These are phyloP conservation scores for Myxozyma sirexii DNA, from an alignment of 805 yeast genomes.

Conservation along the genomic window DNA sequence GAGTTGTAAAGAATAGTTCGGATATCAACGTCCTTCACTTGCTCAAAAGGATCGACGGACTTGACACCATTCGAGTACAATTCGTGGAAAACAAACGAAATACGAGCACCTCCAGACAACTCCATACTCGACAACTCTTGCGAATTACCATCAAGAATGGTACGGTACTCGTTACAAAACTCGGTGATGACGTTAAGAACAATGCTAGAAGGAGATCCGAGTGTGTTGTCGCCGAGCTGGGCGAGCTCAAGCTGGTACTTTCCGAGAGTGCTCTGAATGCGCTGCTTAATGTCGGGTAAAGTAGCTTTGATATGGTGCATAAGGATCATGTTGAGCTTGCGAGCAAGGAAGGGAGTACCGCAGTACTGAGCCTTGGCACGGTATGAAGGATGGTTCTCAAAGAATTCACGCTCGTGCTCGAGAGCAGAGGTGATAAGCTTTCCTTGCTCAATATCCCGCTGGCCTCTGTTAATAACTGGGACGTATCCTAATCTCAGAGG, in stretches of 20 bases:
- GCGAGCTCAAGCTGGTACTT: slow-evolving; percentile 80
- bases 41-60: slow-evolving; percentile 94
- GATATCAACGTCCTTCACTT: slow-evolving; percentile 91
- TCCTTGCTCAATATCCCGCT: slow-evolving; percentile 86
- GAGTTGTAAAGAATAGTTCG: slow-evolving; percentile 97
- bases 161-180: slow-evolving; percentile 86
- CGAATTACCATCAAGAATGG: slow-evolving; percentile 89
- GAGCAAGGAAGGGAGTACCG: slow-evolving; percentile 97
- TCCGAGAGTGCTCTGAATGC: slow-evolving; percentile 80
- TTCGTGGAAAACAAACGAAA: slow-evolving; percentile 95
- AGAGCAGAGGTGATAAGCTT: slow-evolving; percentile 89
- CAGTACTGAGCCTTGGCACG: slow-evolving; percentile 92
- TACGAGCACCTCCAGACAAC: slow-evolving; percentile 97
- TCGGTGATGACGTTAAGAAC: slow-evolving; percentile 90
- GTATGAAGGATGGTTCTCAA: slow-evolving; percentile 88
- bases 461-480: slow-evolving; percentile 97
- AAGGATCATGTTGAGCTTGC: slow-evolving; percentile 83
- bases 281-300: slow-evolving; percentile 88
- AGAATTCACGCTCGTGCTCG: slow-evolving; percentile 74
- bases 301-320: slow-evolving; percentile 87
- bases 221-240: slow-evolving; percentile 66
- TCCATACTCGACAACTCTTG: slow-evolving; percentile 86
- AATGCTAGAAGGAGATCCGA: slow-evolving; percentile 83
- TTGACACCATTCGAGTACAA: slow-evolving; percentile 88
- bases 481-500: slow-evolving; percentile 94